These are phyloP conservation scores for Saprolegnia diclina DNA, from an alignment of 352 stramenopile genomes.

Conservation along the genomic window DNA sequence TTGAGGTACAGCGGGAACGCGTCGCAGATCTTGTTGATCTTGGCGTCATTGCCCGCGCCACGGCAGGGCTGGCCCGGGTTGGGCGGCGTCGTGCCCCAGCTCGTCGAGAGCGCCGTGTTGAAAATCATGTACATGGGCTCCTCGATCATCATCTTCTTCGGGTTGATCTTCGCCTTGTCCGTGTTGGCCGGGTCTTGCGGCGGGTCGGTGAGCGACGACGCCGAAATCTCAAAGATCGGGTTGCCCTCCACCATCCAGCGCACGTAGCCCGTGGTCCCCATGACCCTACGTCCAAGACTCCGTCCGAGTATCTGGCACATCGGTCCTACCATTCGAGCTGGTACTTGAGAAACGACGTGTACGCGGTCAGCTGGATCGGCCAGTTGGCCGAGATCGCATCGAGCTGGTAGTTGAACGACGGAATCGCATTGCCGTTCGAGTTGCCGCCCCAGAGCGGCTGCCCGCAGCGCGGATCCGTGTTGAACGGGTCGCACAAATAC, in stretches of 20 bases:
- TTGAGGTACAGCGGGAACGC: slow-evolving; percentile 58
- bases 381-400: slow-evolving; percentile 92
- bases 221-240: slow-evolving; percentile 84
- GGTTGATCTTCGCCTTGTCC: slow-evolving; percentile 36
- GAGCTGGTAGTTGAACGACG: slow-evolving; percentile 72
- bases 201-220: slow-evolving; percentile 42
- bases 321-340: slow-evolving; percentile 64
- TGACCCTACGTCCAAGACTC: too few species aligned
- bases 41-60: slow-evolving; percentile 33
- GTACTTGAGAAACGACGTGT: slow-evolving; percentile 73
- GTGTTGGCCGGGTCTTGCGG: slow-evolving; percentile 44
- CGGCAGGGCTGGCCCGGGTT: slow-evolving; percentile 53
- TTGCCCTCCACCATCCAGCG: slow-evolving; percentile 75
- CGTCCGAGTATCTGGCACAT: too few species aligned
- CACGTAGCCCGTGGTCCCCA: slow-evolving; percentile 43
- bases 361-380: slow-evolving; percentile 69
- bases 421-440: not conserved
- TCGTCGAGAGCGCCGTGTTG: slow-evolving; percentile 91
- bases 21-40: slow-evolving; percentile 42
- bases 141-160: slow-evolving; percentile 87
- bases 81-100: slow-evolving; percentile 75
- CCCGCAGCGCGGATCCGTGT: slow-evolving; percentile 35
- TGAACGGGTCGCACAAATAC: slow-evolving; percentile 51
- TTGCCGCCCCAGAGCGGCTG: slow-evolving; percentile 6
- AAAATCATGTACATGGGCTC: slow-evolving; percentile 94